Evolutionary conservation across 2,329 filamentous ascomycete genomes (phyloP).

Genomic region (Alternaria sp.): DNA sequence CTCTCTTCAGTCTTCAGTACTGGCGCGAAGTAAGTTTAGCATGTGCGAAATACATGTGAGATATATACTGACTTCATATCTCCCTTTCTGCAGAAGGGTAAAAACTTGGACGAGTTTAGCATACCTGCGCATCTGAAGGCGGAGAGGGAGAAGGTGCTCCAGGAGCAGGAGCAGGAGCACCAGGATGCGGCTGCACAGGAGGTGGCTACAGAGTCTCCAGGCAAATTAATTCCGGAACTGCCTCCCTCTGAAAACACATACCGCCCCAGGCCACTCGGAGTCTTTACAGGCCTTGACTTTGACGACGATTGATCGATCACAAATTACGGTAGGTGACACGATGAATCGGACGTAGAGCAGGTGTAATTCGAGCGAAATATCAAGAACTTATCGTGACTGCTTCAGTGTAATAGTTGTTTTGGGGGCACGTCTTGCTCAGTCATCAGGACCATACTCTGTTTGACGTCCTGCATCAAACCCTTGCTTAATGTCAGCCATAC

Average conservation of each 20-base stretch:
- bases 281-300: constrained; percentile 13
- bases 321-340: background rate
- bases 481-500: background rate
- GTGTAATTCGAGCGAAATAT: background rate
- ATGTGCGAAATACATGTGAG: background rate
- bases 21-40: constrained; percentile 27
- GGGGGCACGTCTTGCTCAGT: background rate
- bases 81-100: constrained; percentile 16
- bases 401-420: too few relatives aligned
- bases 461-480: background rate
- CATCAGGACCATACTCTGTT: background rate
- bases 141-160: constrained; percentile 21
- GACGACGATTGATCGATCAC: constrained; percentile 9
- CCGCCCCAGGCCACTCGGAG: constrained; percentile 11
- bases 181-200: background rate
- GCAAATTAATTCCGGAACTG: constrained; percentile 1
- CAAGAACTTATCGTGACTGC: background rate
- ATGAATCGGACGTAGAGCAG: background rate
- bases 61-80: background rate
- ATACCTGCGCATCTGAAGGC: constrained; percentile 35
- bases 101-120: constrained; percentile 34
- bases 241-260: constrained; percentile 7
- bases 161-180: constrained; percentile 2
- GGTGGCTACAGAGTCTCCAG: background rate
- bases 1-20: constrained; percentile 57